Conservation (phyloP, 306 rosid genomes). For the Vigna trinervia region DNA sequence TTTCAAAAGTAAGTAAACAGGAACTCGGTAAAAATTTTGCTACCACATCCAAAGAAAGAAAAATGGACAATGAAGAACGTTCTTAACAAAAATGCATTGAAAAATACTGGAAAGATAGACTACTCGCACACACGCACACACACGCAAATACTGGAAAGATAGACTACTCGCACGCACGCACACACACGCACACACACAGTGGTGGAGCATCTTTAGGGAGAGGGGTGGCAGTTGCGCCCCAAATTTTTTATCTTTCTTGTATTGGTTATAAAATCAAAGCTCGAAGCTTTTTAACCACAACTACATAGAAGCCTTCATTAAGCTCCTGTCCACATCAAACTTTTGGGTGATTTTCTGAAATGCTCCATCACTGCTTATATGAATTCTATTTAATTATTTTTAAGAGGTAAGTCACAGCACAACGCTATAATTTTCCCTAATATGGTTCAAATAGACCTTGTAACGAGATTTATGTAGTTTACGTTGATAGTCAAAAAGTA, state of each 20-base stretch:
- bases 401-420: conserved; percentile 33
- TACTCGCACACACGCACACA: no score
- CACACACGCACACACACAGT: not conserved
- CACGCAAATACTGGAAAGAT: no score
- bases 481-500: conserved; percentile 32
- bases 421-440: conserved; percentile 33
- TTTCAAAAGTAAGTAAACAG: not conserved
- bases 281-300: not conserved
- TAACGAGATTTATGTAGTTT: conserved; percentile 51
- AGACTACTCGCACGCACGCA: no score
- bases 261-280: not conserved
- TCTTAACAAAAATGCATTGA: not conserved
- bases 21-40: not conserved
- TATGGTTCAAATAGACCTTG: conserved; percentile 32
- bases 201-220: not conserved
- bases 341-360: not conserved
- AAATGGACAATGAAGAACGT: not conserved
- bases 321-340: not conserved
- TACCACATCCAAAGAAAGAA: conserved; percentile 3
- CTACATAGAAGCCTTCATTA: not conserved
- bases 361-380: not conserved
- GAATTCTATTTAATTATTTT: not conserved
- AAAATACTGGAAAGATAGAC: not conserved
- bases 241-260: no score
- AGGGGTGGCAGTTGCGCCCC: no score